These are phyloP conservation scores for Botryotinia globosa DNA, from an alignment of 2,329 filamentous ascomycete species.

Conservation along the genomic window DNA sequence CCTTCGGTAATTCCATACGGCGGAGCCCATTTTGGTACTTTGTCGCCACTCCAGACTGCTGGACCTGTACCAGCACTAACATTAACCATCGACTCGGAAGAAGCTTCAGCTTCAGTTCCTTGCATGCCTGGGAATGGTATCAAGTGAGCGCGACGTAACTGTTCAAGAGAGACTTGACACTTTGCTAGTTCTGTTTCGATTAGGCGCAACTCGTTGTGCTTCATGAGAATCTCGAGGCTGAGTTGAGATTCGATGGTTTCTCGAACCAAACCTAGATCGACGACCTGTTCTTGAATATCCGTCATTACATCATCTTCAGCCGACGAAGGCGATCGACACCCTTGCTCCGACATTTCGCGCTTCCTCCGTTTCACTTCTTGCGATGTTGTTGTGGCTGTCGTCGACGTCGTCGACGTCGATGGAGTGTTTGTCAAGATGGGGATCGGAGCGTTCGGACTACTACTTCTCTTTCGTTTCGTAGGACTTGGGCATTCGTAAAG, in stretches of 20 bases:
- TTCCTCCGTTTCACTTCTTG: slow-evolving; percentile 38
- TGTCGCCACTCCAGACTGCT: slow-evolving; percentile 62
- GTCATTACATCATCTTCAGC: slow-evolving; percentile 25
- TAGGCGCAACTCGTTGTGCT: slow-evolving; percentile 89
- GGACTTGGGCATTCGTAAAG: slow-evolving; percentile 27
- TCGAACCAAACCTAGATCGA: slow-evolving; percentile 36
- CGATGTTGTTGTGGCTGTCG: slow-evolving; percentile 23
- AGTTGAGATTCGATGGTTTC: slow-evolving; percentile 74
- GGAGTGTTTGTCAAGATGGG: slow-evolving; percentile 16
- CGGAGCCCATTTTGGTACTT: slow-evolving; percentile 72
- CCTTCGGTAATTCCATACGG: slow-evolving; percentile 90
- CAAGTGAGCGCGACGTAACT: slow-evolving; percentile 85
- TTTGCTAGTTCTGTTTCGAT: slow-evolving; percentile 97
- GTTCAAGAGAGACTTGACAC: slow-evolving; percentile 89
- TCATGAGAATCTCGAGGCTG: slow-evolving; percentile 85
- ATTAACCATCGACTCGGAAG: slow-evolving; percentile 62
- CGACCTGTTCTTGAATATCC: slow-evolving; percentile 23
- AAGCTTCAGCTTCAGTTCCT: slow-evolving; percentile 44
- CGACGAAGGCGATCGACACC: not conserved
- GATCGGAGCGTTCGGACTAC: slow-evolving; percentile 22
- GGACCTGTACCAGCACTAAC: slow-evolving; percentile 73
- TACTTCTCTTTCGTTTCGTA: slow-evolving; percentile 35
- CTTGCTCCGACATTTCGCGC: slow-evolving; percentile 28
- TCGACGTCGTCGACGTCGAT: not conserved
- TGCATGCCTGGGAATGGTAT: slow-evolving; percentile 81